Evolutionary conservation across 805 yeast species (phyloP), one percentile per base, ranked within the genome.

Genomic region (Cyberlindnera americana): DNA sequence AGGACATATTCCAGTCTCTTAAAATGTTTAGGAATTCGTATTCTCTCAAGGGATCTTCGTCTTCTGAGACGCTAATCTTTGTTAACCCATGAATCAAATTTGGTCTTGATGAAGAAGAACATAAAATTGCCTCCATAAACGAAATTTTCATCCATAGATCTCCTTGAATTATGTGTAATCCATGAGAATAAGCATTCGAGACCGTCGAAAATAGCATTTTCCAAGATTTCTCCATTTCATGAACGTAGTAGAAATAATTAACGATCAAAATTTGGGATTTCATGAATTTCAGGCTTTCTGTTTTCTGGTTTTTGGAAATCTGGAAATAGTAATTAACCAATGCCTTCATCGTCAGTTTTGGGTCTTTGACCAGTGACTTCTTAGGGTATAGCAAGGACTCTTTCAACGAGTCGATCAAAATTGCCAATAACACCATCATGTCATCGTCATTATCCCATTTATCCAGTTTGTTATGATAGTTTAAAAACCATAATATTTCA

Each of bases 391-490:
- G 15, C 4, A 51, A 13, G 14, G 37, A 37, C 4, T 38, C 40
- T 31, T 54, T 53, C 27, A 51, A 27, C 1, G 41, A 40, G 21
- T 52, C 56, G n/a, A 54, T 43, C 12, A 54, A 17, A 2, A 54
- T 44, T 7, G 43, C 41, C 5, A 47, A 12, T 7, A 54, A 12
- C 1, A 42, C 41, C 47, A 52, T 51, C 44, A 54, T 21, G 11
- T 41, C 40, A 4, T 51, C 53, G 38, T 53, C 56, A 31, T 49
- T 42, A 1, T 38, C 23, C 52, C 50, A 47, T 4, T 35, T 19
- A 0, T 6, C 34, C 12, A 48, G 31, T 1, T 15, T 3, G 5
- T 23, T 15, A 31, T 41, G 45, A 6, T 38, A 36, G n/a, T 44
- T 40, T 16, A 52, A 9, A 21, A 47, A 53, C 9, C 19, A 17